Evolutionary conservation across 768 basidiomycete species (phyloP), one percentile per base, ranked within the genome.

Genomic region (Paxillus ammoniavirescens): DNA sequence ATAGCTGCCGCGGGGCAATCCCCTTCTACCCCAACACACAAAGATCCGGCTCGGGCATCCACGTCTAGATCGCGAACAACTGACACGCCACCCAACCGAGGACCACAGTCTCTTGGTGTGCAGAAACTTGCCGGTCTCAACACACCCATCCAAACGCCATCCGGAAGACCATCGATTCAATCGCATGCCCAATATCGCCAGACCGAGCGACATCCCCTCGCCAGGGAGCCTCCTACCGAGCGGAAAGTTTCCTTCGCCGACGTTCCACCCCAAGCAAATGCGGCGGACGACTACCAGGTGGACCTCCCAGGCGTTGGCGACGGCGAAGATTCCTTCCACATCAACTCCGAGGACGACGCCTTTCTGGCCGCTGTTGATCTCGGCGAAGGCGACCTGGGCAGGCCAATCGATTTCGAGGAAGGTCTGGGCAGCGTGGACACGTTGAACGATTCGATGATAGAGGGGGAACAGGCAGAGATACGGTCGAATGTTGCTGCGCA

Each of bases 331-430:
- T 57, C 76, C 0, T 84, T 79, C 56, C 73, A 74, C 10, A 78
- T 83, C 57, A 72, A 74, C 52, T 86, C 85, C 1, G 85, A 91
- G 38, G 88, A 89, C 49, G 87, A 83, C 49, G 82, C 77, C 2
- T 79, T 88, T 60, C 72, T 85, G 35, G 85, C 86, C 17, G 67
- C 75, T 9, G 74, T 84, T 21, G 83, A 83, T 53, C 65, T 82
- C 12, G 76, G 73, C 2, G 78, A 78, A 17, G 73, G 72, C 35
- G 78, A 80, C 54, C 49, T 67, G 13, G 68, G 67, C 40, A 56
- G 61, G 38, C 74, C 69, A 8, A 77, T 77, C 33, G 68, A 77
- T 54, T 75, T 66, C 43, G 75, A 76, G 9, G 74, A 73, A 56
- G 72, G 73, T 33, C n/a, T 54, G 17, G 61, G 64, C 0, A 60